Evolutionary conservation across 2,329 filamentous ascomycete species (phyloP).

Genomic region (Mariannaea sp.): DNA sequence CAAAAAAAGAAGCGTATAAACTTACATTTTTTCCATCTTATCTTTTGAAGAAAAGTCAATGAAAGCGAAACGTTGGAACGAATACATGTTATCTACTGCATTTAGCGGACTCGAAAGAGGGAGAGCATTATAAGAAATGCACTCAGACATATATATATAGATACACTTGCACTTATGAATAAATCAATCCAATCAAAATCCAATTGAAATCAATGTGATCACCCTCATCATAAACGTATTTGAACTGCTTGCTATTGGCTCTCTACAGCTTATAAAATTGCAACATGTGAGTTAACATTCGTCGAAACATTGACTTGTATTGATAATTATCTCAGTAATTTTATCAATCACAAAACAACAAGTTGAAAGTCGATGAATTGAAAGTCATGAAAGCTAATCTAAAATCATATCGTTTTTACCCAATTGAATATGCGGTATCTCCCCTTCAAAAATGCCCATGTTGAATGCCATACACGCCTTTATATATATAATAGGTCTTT

Average conservation of each 20-base stretch:
- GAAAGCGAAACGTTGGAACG: neutral
- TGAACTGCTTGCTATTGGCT: too few relatives aligned
- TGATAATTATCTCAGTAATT: too few relatives aligned
- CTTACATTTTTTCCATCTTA: neutral
- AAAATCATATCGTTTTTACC: neutral
- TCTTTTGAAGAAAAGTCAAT: neutral
- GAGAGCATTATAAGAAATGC: conserved; percentile 2
- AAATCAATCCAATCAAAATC: neutral
- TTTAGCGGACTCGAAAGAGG: conserved; percentile 21
- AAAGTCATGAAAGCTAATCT: neutral
- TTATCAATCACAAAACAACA: neutral
- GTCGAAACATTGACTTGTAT: too few relatives aligned
- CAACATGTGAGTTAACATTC: too few relatives aligned
- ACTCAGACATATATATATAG: conserved; percentile 7
- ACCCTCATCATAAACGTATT: too few relatives aligned
- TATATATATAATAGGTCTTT: conserved; percentile 14
- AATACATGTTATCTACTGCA: conserved; percentile 9
- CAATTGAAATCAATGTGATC: too few relatives aligned
- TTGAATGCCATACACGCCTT: conserved; percentile 15
- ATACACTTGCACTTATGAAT: too few relatives aligned
- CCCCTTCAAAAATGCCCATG: conserved; percentile 1
- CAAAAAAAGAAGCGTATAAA: too few relatives aligned
- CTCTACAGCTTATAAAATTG: too few relatives aligned
- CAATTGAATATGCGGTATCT: conserved; percentile 15
- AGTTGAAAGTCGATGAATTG: neutral